Evolutionary conservation across 371 early-diverging fungal species (phyloP), one percentile per base, ranked within the genome.

Genomic region (Mortierella sp.): DNA sequence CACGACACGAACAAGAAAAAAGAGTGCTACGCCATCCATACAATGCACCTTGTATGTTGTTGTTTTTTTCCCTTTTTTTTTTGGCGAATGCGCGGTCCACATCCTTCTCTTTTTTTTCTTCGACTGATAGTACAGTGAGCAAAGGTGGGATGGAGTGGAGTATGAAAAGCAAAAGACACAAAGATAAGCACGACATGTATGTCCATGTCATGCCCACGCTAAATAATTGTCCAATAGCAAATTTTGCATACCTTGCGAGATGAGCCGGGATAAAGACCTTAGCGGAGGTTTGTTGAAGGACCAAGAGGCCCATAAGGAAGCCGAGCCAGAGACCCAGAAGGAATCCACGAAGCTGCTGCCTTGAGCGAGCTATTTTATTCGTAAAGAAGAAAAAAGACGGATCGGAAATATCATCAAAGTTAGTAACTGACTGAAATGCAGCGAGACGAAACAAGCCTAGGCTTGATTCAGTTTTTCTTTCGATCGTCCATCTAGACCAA

Each of bases 311-410:
- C 79, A 84, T 76, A 28, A 84, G 79, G 38, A 76, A 81, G 31
- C 85, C 85, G 44, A 84, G 76, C 81, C 81, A 81, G 47, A 84
- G 77, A 38, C 85, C 85, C 44, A 84, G 60, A 34, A 76, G 16
- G 34, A 84, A 75, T 16, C 85, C 85, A 38, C 81, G 81, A 31
- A 81, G 70, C 54, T 84, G 85, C n/a, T 84, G 85, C 68, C 60
- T 81, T 13, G 85, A 84, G 24, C 85, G 85, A 11, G 47, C 85
- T 84, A 74, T 31, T n/a, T 34, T 13, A 26, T 21, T 47, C 34
- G 48, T 0, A 11, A 28, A 50, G 19, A 42, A 70, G 44, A 47
- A 55, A 57, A 65, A 8, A 47, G 48, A 68, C 44, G 31, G 44
- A 5, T 0, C 6, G 74, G 42, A 44, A 31, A 68, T 44, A 48